A percentile compares a stretch with the other conserved stretches of the same genome.
Evolutionary conservation across 2,329 filamentous ascomycete genomes (phyloP).

Genomic region (Didymella pinodella): DNA sequence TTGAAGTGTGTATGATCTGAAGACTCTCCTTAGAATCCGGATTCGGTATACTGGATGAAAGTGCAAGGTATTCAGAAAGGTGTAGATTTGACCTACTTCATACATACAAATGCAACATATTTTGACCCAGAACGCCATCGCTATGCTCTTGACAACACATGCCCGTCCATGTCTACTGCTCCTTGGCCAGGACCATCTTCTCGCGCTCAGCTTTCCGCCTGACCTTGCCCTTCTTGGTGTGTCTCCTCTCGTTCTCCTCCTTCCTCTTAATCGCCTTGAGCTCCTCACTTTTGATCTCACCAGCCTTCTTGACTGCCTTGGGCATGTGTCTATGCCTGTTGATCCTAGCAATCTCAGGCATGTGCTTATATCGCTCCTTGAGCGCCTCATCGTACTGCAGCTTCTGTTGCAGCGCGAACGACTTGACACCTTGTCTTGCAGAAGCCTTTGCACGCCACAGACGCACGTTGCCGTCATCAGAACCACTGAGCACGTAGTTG

Average conservation of each 20-base stretch:
- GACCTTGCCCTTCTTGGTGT: slow-evolving; percentile 82
- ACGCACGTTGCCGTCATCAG: slow-evolving; percentile 90
- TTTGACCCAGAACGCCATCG: slow-evolving; percentile 40
- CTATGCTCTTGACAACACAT: slow-evolving; percentile 39
- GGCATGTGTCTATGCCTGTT: slow-evolving; percentile 90
- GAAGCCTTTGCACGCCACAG: slow-evolving; percentile 91
- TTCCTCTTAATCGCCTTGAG: slow-evolving; percentile 84
- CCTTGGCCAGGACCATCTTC: slow-evolving; percentile 83
- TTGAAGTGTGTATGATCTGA: neutral
- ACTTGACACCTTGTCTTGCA: slow-evolving; percentile 83
- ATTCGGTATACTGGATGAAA: slow-evolving; percentile 14
- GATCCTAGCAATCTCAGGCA: slow-evolving; percentile 95
- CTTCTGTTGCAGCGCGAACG: slow-evolving; percentile 81
- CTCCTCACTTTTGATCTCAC: slow-evolving; percentile 92
- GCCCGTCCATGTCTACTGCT: slow-evolving; percentile 57
- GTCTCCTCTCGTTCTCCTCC: slow-evolving; percentile 93
- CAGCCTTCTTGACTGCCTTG: slow-evolving; percentile 93
- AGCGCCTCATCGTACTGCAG: slow-evolving; percentile 91
- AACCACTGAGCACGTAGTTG: slow-evolving; percentile 88
- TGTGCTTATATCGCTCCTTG: slow-evolving; percentile 84
- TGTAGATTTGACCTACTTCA: neutral
- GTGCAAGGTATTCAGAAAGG: neutral
- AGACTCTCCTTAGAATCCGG: neutral
- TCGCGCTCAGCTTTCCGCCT: slow-evolving; percentile 81
- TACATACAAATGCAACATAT: slow-evolving; percentile 14